Percentiles rank a stretch among this genome's conserved stretches.
Evolutionary conservation across 2,329 filamentous ascomycete species (phyloP).

Genomic region (Hymenoscyphus infarciens): DNA sequence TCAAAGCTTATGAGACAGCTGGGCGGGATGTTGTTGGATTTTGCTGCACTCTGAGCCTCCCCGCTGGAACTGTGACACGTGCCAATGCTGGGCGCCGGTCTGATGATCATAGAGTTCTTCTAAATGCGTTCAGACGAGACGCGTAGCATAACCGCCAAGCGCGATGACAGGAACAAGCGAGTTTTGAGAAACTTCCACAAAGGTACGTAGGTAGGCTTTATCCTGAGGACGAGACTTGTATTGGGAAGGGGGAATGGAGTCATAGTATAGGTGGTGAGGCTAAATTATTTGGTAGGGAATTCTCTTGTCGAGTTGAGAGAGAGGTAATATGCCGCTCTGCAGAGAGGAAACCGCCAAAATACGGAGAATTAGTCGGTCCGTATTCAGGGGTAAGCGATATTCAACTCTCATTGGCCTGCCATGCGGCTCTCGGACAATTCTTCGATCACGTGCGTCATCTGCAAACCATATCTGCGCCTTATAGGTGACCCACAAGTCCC

Average conservation of each 20-base stretch:
- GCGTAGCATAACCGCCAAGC: constrained; percentile 13
- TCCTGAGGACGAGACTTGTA: neutral
- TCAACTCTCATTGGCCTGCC: neutral
- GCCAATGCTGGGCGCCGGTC: constrained; percentile 16
- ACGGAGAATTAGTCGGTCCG: neutral
- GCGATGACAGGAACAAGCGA: constrained; percentile 5
- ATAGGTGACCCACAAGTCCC: neutral
- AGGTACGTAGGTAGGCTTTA: too few relatives aligned
- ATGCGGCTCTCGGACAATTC: neutral
- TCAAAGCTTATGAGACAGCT: constrained; percentile 3
- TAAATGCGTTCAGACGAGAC: constrained; percentile 8
- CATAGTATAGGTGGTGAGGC: neutral
- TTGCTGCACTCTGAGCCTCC: neutral
- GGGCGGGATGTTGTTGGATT: neutral
- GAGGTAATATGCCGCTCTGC: neutral
- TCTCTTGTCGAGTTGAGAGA: neutral
- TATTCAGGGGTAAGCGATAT: neutral
- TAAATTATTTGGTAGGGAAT: neutral
- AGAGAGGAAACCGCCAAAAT: neutral
- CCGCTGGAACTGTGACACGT: constrained; percentile 16
- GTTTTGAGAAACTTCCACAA: neutral
- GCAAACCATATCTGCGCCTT: constrained; percentile 1
- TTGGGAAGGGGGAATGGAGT: neutral
- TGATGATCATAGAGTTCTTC: constrained; percentile 7
- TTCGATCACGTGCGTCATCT: neutral